phyloP scores from a whole-genome alignment of 495 filamentous ascomycete species.

The Pyrenopolyporus hunteri region DNA sequence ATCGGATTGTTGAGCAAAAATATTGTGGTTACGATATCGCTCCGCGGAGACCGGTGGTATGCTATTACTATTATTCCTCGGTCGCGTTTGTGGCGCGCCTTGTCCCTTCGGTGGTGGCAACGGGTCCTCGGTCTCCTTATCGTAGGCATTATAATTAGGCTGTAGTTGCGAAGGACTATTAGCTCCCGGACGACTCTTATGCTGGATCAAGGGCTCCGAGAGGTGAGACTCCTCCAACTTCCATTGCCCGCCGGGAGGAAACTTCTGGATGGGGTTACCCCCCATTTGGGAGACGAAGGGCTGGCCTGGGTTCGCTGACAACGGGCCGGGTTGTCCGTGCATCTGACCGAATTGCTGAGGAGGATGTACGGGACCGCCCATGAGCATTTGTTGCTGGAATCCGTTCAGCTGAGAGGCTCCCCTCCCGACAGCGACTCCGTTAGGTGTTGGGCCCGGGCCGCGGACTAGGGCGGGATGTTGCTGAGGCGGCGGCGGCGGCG shows the following conservation, averaged over 20 bases:
- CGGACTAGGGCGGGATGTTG: constrained; percentile 22
- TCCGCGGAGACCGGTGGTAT: constrained; percentile 49
- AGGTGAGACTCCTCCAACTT: constrained; percentile 54
- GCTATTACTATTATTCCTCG: constrained; percentile 35
- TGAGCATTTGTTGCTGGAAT: constrained; percentile 29
- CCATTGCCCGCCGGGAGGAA: constrained; percentile 46
- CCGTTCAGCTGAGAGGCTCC: constrained; percentile 29
- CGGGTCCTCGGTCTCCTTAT: constrained; percentile 52
- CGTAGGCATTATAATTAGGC: constrained; percentile 45
- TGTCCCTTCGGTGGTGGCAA: constrained; percentile 9
- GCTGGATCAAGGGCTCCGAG: constrained; percentile 49
- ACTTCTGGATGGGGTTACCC: constrained; percentile 35
- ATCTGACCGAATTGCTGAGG: constrained; percentile 15
- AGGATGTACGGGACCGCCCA: constrained; percentile 30
- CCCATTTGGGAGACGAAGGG: constrained; percentile 34
- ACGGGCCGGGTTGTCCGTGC: constrained; percentile 19
- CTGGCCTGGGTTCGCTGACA: constrained; percentile 21
- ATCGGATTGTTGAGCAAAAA: constrained; percentile 29
- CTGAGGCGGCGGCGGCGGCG: constrained; percentile 25
- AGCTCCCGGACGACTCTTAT: constrained; percentile 45
- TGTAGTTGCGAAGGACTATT: constrained; percentile 47
- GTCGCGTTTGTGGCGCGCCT: constrained; percentile 14
- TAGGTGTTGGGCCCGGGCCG: constrained; percentile 23
- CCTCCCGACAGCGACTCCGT: constrained; percentile 41
- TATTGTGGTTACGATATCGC: constrained; percentile 43